Evolutionary conservation across 805 yeast genomes (phyloP).

Genomic region (Isabelozyma rhagii): DNA sequence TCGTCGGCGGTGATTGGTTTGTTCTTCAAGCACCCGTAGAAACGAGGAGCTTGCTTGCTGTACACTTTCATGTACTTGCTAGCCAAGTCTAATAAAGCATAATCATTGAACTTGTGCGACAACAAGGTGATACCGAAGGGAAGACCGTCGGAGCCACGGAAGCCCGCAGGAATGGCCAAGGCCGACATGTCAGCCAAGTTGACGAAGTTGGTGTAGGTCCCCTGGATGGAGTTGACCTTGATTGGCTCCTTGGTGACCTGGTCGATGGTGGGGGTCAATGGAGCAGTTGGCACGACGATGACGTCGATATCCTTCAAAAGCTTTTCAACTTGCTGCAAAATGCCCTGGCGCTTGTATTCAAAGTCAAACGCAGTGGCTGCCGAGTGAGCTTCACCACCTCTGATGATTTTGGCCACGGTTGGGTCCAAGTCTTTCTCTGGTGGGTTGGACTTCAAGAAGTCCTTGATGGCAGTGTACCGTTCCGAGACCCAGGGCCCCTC

Average conservation of each 20-base stretch:
- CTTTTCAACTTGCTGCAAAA: conserved; percentile 60
- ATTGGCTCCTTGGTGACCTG: conserved; percentile 78
- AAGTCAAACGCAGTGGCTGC: conserved; percentile 83
- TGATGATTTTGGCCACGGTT: conserved; percentile 72
- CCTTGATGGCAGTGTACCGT: conserved; percentile 79
- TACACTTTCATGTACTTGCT: conserved; percentile 56
- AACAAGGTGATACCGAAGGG: conserved; percentile 89
- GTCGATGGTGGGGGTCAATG: conserved; percentile 80
- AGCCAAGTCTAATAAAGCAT: conserved; percentile 84
- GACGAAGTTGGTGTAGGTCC: conserved; percentile 97
- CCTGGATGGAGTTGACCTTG: conserved; percentile 81
- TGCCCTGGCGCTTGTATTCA: conserved; percentile 84
- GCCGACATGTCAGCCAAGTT: conserved; percentile 93
- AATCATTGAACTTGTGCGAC: conserved; percentile 81
- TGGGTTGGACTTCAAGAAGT: conserved; percentile 67
- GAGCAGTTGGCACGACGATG: conserved; percentile 89
- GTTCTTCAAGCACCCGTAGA: conserved; percentile 51
- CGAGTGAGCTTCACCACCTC: conserved; percentile 70
- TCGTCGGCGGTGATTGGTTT: conserved; percentile 25
- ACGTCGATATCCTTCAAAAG: conserved; percentile 65
- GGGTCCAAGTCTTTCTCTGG: conserved; percentile 76
- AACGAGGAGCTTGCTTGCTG: conserved; percentile 46
- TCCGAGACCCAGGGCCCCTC: conserved; percentile 99
- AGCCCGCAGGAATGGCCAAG: conserved; percentile 87
- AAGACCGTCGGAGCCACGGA: conserved; percentile 74